phyloP scores from a whole-genome alignment of 176 grass and related monocot species.

The Coix lacrymajobi region DNA sequence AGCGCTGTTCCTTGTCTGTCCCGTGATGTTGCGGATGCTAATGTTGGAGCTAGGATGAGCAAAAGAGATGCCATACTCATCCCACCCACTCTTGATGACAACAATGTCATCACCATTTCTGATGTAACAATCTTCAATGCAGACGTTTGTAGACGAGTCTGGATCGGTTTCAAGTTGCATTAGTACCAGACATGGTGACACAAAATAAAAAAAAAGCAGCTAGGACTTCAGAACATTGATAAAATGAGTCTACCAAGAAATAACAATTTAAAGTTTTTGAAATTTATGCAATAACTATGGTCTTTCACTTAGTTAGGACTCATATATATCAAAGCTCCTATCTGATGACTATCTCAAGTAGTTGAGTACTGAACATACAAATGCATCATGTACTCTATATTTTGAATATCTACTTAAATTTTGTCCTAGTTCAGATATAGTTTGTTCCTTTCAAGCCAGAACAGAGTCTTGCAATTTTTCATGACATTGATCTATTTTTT shows the following conservation, averaged over 20 bases:
- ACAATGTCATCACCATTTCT: conserved; percentile 71
- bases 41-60: conserved; percentile 75
- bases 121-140: conserved; percentile 86
- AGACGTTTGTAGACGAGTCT: conserved; percentile 78
- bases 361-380: background rate
- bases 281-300: background rate
- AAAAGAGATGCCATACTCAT: conserved; percentile 83
- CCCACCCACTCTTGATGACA: conserved; percentile 89
- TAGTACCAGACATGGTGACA: background rate
- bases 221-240: background rate
- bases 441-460: background rate
- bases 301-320: background rate
- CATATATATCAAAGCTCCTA: conserved; percentile 12
- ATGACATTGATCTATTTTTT: background rate
- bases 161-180: conserved; percentile 21
- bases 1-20: conserved; percentile 45
- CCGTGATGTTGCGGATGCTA: conserved; percentile 61
- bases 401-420: background rate
- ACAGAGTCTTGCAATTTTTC: background rate
- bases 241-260: background rate
- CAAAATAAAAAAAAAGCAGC: background rate
- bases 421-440: background rate
- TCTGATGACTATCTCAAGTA: background rate
- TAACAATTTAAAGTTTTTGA: background rate
- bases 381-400: background rate